phyloP scores from a whole-genome alignment of 306 rosid species.

The Prunus kanzakura region DNA sequence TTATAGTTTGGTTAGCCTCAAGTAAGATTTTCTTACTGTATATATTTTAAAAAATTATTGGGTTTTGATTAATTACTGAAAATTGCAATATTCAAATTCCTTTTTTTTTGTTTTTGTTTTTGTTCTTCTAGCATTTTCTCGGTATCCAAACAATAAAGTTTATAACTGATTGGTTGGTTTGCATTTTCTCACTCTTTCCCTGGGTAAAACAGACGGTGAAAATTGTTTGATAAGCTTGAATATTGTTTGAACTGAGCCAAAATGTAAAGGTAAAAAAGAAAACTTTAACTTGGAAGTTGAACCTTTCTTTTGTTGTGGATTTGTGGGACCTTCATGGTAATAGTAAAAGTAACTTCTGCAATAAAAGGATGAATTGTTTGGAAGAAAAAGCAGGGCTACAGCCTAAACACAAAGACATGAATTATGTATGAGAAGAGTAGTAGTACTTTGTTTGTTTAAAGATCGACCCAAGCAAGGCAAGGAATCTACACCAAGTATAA shows the following conservation, averaged over 20 bases:
- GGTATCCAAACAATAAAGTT: background rate
- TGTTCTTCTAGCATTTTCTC: conserved; percentile 4
- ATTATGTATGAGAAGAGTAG: too few species aligned
- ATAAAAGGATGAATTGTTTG: conserved; percentile 8
- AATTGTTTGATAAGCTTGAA: background rate
- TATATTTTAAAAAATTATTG: too few species aligned
- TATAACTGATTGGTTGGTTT: background rate
- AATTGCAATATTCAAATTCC: background rate
- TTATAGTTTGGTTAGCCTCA: background rate
- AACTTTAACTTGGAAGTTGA: conserved; percentile 4
- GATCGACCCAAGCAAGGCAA: too few species aligned
- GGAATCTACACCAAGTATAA: too few species aligned
- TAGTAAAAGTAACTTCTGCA: conserved; percentile 7
- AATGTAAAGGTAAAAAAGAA: background rate
- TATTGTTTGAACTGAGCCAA: background rate
- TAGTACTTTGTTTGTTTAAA: too few species aligned
- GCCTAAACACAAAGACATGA: too few species aligned
- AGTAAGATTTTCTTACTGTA: background rate
- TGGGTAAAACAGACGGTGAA: background rate
- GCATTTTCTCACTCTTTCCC: background rate
- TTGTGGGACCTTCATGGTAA: conserved; percentile 8
- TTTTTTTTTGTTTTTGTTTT: background rate
- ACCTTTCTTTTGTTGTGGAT: conserved; percentile 5
- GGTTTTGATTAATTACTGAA: background rate
- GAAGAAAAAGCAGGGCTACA: conserved; percentile 9